These are phyloP conservation scores for Puccinia polysora DNA, from an alignment of 1,284 basidiomycete genomes.

Conservation along the genomic window DNA sequence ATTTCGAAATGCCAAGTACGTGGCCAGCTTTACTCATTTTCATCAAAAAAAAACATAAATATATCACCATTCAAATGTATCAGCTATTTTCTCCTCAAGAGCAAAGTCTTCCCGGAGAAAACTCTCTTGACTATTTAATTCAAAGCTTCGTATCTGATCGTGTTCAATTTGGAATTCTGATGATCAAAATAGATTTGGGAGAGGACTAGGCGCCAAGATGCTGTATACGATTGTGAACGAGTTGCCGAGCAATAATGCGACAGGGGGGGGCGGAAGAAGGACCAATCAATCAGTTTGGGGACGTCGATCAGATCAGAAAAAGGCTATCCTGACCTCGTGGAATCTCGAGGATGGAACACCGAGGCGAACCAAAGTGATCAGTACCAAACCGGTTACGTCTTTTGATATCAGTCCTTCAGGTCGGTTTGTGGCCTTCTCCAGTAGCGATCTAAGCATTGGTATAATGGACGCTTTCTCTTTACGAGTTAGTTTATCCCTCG, in stretches of 20 bases:
- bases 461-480: slow-evolving; percentile 76
- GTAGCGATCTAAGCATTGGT: slow-evolving; percentile 79
- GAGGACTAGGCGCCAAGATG: neutral
- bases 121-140: too few species aligned
- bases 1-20: slow-evolving; percentile 33
- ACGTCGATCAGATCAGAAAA: neutral
- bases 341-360: neutral
- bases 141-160: too few species aligned
- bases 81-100: too few species aligned
- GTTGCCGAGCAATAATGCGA: slow-evolving; percentile 4
- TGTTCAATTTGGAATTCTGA: too few species aligned
- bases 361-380: slow-evolving; percentile 56
- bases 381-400: slow-evolving; percentile 73
- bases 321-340: slow-evolving; percentile 17
- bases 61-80: neutral
- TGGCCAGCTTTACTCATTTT: neutral
- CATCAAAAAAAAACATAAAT: neutral
- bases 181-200: slow-evolving; percentile 18
- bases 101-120: too few species aligned
- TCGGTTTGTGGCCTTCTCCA: slow-evolving; percentile 74
- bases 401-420: slow-evolving; percentile 78
- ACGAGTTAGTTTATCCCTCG: slow-evolving; percentile 59
- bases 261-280: too few species aligned
- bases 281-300: neutral
- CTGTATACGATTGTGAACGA: slow-evolving; percentile 24